Evolutionary conservation across 2,329 filamentous ascomycete genomes (phyloP).

Genomic region (Penicillium hordei): DNA sequence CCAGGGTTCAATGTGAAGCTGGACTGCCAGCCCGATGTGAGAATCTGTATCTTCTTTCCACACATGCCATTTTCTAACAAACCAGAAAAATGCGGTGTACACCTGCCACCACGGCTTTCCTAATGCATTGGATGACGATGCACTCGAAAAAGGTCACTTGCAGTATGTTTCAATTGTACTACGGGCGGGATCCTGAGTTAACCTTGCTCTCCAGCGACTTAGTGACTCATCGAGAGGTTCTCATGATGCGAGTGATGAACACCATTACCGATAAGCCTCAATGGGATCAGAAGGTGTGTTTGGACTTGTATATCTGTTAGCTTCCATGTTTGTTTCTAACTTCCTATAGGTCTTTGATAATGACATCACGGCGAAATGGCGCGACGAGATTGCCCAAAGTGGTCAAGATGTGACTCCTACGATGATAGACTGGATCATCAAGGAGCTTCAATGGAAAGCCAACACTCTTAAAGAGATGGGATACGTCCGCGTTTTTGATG

Average conservation of each 20-base stretch:
- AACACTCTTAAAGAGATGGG: slow-evolving; percentile 39
- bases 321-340: background rate
- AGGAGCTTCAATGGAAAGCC: slow-evolving; percentile 55
- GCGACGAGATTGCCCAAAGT: slow-evolving; percentile 26
- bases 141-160: background rate
- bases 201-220: background rate
- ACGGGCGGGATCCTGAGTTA: background rate
- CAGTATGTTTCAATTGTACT: background rate
- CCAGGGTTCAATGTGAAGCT: background rate
- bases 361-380: slow-evolving; percentile 37
- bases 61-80: background rate
- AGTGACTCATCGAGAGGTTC: slow-evolving; percentile 31
- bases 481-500: slow-evolving; percentile 48
- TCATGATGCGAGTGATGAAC: slow-evolving; percentile 46
- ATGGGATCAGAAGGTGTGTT: slow-evolving; percentile 43
- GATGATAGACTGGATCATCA: slow-evolving; percentile 45
- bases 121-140: background rate
- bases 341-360: slow-evolving; percentile 35
- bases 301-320: background rate
- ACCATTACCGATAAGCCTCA: slow-evolving; percentile 45
- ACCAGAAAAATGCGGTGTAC: background rate
- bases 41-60: background rate
- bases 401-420: slow-evolving; percentile 30
- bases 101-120: background rate
- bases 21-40: background rate